Base-by-base conservation (phyloP, 805 yeast genomes). In the Soucietia sequanensis region DNA sequence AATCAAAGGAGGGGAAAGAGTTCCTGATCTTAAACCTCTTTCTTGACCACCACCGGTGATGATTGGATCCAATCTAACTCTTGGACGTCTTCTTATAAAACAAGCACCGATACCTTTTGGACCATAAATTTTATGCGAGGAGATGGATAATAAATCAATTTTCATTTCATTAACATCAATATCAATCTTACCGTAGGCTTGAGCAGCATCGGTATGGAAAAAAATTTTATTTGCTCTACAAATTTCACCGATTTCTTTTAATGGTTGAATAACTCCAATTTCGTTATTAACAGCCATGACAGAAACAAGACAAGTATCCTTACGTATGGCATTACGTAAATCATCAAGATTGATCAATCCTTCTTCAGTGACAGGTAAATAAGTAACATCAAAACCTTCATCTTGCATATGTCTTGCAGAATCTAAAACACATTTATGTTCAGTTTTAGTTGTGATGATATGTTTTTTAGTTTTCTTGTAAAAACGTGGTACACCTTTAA, bases 11-110 rank as follows among this genome's bases (percentile, higher is more conserved):
- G 99, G 95, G 4, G 99, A 90, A 56, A 93, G 75, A 19, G 99
- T 93, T 42, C 99, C 99, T 4, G 96, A 85, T 66, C 99, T 78
- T 53, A 93, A 72, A 40, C 99, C 99, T 70, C 99, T 84, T 69
- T 93, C 99, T 69, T 93, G 99, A 34, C 99, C 99, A 66, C 99
- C 99, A 47, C 99, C 99, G 41, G 89, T 84, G 48, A 93, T 85
- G 36, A 93, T 71, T 15, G 99, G 96, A 46, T 90, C 97, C 42
- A 93, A 60, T 75, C 99, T 84, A 32, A 93, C 99, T 66, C 99
- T 82, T 43, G 99, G 99, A 65, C 99, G 83, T 75, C 99, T 85
- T 68, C 99, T 81, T 25, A 93, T 91, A 56, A 76, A 93, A 48
- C 90, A 72, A 7, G 99, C 99, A 53, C 99, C 99, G 41, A 89